phyloP scores from a whole-genome alignment of 768 basidiomycete genomes.

The Amanita thiersii region DNA sequence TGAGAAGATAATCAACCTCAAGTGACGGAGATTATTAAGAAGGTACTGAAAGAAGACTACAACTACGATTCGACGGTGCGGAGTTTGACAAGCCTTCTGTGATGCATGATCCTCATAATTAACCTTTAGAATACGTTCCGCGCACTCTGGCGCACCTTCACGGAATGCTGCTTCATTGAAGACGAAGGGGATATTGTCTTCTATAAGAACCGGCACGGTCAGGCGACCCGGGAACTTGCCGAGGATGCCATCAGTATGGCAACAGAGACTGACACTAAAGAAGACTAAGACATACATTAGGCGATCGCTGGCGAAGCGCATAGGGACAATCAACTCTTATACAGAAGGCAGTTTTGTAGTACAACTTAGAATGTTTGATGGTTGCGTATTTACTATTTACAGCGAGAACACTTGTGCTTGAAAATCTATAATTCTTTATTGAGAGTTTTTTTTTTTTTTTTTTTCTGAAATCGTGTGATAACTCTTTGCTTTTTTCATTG shows the following conservation, averaged over 20 bases:
- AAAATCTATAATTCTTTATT: no score
- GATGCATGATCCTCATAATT: constrained; percentile 4
- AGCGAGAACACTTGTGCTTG: no score
- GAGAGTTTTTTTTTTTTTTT: no score
- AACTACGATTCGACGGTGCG: constrained; percentile 54
- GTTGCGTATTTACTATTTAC: no score
- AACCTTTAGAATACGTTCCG: constrained; percentile 41
- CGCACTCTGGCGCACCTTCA: constrained; percentile 53
- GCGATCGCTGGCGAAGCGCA: constrained; percentile 1
- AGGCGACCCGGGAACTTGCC: constrained; percentile 25
- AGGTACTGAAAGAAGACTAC: constrained; percentile 47
- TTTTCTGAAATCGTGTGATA: no score
- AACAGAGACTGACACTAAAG: background rate
- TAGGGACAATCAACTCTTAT: no score
- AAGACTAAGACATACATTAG: no score
- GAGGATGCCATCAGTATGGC: background rate
- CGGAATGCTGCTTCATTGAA: constrained; percentile 54
- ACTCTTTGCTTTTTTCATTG: no score
- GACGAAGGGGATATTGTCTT: constrained; percentile 56
- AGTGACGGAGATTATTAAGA: constrained; percentile 46
- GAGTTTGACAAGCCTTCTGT: background rate
- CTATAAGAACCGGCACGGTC: constrained; percentile 47
- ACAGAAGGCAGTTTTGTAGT: no score
- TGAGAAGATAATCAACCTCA: constrained; percentile 46
- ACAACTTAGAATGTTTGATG: no score